Evolutionary conservation across 805 yeast species (phyloP).

Genomic region (Hanseniaspora clermontiae): DNA sequence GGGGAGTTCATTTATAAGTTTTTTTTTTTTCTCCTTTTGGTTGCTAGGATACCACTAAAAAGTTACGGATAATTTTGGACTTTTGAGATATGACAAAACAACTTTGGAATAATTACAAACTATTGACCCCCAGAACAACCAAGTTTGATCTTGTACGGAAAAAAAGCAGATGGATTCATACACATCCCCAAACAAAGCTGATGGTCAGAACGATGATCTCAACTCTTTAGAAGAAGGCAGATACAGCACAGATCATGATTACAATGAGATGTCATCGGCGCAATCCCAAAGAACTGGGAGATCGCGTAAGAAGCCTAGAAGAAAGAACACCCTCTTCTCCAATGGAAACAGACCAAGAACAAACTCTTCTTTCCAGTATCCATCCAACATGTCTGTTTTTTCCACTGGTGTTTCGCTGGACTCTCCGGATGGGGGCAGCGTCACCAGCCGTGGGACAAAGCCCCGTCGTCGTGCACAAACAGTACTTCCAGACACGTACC

Average conservation of each 20-base stretch:
- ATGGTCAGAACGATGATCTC: neutral
- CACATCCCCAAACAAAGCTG: neutral
- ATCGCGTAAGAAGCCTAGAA: neutral
- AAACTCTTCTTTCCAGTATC: constrained; percentile 13
- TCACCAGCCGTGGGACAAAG: neutral
- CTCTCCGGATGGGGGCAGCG: neutral
- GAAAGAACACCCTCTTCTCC: neutral
- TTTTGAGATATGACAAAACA: too few relatives aligned
- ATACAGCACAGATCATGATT: neutral
- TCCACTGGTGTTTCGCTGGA: constrained; percentile 2
- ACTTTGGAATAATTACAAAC: too few relatives aligned
- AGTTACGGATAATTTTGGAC: too few relatives aligned
- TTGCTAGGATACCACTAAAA: too few relatives aligned
- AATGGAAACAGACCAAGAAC: constrained; percentile 4
- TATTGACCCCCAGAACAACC: too few relatives aligned
- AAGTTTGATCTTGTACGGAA: neutral
- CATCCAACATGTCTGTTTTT: constrained; percentile 2
- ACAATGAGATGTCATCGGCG: neutral
- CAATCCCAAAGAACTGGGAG: neutral
- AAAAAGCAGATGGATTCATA: neutral
- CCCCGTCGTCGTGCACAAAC: neutral
- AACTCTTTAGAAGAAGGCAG: constrained; percentile 10
- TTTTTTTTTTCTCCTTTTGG: too few relatives aligned
- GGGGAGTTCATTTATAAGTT: too few relatives aligned
- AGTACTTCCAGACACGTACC: neutral